phyloP scores from a whole-genome alignment of 1,284 basidiomycete genomes.

The Neotropicomus parvogracilis region DNA sequence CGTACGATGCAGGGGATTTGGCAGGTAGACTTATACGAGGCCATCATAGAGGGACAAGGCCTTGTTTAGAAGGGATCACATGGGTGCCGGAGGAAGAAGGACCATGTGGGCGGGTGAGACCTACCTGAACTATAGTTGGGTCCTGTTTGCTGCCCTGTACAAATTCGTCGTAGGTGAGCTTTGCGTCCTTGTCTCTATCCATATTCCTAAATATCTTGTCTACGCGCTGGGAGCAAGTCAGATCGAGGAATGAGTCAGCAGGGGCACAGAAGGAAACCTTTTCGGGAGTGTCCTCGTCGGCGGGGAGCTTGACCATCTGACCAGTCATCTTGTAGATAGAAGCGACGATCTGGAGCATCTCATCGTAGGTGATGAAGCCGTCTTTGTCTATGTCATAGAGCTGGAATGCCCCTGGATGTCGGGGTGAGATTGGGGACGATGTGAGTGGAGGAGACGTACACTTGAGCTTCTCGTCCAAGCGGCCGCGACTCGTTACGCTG shows the following conservation, averaged over 20 bases:
- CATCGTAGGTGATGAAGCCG: conserved; percentile 94
- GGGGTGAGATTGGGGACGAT: conserved; percentile 16
- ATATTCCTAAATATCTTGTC: conserved; percentile 95
- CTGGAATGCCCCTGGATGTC: conserved; percentile 91
- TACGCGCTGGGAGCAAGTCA: conserved; percentile 62
- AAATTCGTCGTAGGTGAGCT: conserved; percentile 91
- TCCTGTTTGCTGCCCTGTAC: conserved; percentile 97
- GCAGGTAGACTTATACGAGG: conserved; percentile 48
- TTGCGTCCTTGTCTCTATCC: conserved; percentile 88
- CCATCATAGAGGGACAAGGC: conserved; percentile 78
- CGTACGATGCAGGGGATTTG: conserved; percentile 14
- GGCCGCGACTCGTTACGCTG: conserved; percentile 89
- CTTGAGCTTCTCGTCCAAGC: conserved; percentile 97
- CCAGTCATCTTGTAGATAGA: conserved; percentile 99
- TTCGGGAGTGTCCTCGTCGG: conserved; percentile 98
- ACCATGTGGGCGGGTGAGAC: conserved; percentile 24
- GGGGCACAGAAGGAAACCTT: conserved; percentile 57
- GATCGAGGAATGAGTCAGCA: conserved; percentile 4
- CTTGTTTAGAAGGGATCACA: conserved; percentile 36
- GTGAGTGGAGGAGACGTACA: conserved; percentile 54
- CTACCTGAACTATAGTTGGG: conserved; percentile 94
- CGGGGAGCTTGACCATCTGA: conserved; percentile 96
- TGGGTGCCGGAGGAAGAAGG: conserved; percentile 11
- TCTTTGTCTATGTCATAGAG: conserved; percentile 99
- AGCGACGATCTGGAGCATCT: conserved; percentile 96